Evolutionary conservation across 2,329 filamentous ascomycete species (phyloP).

Genomic region (Epichloe brachyelytri): DNA sequence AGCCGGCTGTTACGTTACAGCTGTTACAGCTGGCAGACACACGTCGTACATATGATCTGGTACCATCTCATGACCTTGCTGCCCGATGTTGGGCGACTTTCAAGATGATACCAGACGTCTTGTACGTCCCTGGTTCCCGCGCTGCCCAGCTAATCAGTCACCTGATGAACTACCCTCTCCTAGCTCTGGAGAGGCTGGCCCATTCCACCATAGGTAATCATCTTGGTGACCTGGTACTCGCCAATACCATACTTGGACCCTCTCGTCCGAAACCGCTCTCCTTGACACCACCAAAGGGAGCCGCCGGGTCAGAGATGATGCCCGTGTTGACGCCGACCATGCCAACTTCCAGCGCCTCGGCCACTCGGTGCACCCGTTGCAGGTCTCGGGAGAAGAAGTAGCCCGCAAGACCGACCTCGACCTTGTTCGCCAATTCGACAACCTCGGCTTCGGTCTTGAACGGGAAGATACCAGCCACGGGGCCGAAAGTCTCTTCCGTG

Average conservation of each 20-base stretch:
- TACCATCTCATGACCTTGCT: no score
- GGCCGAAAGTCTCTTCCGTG: conserved; percentile 87
- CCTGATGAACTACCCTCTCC: not conserved
- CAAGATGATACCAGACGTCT: no score
- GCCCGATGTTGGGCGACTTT: no score
- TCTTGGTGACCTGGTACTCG: conserved; percentile 67
- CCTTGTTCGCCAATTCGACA: conserved; percentile 64
- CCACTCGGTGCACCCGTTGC: conserved; percentile 45
- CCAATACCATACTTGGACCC: conserved; percentile 62
- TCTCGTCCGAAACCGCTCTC: conserved; percentile 71
- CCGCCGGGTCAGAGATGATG: conserved; percentile 42
- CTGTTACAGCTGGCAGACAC: no score
- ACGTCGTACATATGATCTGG: no score
- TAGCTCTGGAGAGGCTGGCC: conserved; percentile 38
- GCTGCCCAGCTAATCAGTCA: no score
- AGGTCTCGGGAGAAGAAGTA: conserved; percentile 76
- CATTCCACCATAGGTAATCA: conserved; percentile 40
- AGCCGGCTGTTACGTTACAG: no score
- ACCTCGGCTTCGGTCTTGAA: conserved; percentile 87
- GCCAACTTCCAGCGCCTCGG: conserved; percentile 64
- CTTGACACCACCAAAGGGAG: conserved; percentile 69
- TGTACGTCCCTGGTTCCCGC: no score
- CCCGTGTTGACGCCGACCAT: conserved; percentile 83
- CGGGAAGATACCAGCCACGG: conserved; percentile 77
- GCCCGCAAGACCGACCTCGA: conserved; percentile 79